Conservation (phyloP, 352 stramenopile species). For the Pythium grandisporangium region DNA sequence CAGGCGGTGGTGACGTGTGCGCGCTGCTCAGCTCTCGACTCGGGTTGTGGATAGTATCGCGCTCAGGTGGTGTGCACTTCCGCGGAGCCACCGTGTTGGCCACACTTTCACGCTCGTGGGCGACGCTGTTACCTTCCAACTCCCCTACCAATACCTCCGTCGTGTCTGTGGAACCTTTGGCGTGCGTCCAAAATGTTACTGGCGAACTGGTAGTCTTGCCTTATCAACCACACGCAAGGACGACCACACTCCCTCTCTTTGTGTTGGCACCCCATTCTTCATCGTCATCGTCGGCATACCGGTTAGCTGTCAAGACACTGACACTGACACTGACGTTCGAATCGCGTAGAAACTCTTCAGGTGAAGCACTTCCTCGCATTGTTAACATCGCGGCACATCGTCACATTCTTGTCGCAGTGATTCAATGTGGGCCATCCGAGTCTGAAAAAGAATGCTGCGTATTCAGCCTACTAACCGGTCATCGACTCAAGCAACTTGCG, state of each 20-base stretch:
- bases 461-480: constrained; percentile 46
- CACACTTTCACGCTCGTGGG: constrained; percentile 32
- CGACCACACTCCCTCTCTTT: constrained; percentile 26
- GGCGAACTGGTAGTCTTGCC: constrained; percentile 58
- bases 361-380: background rate
- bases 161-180: constrained; percentile 18
- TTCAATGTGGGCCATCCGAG: no score
- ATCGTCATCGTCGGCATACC: background rate
- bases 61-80: constrained; percentile 36
- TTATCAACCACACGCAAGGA: constrained; percentile 10
- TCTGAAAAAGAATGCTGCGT: constrained; percentile 16
- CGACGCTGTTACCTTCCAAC: constrained; percentile 5
- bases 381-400: constrained; percentile 24
- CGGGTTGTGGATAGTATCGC: constrained; percentile 67
- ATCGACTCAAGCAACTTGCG: constrained; percentile 20
- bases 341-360: constrained; percentile 1
- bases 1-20: constrained; percentile 22
- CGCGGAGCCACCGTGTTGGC: constrained; percentile 37
- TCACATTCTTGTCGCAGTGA: constrained; percentile 25
- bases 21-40: constrained; percentile 42
- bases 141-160: no score
- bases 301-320: background rate
- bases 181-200: constrained; percentile 63
- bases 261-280: constrained; percentile 23
- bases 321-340: background rate